These are phyloP conservation scores for Lepidium africanum DNA, from an alignment of 345 rosid species.

Conservation along the genomic window DNA sequence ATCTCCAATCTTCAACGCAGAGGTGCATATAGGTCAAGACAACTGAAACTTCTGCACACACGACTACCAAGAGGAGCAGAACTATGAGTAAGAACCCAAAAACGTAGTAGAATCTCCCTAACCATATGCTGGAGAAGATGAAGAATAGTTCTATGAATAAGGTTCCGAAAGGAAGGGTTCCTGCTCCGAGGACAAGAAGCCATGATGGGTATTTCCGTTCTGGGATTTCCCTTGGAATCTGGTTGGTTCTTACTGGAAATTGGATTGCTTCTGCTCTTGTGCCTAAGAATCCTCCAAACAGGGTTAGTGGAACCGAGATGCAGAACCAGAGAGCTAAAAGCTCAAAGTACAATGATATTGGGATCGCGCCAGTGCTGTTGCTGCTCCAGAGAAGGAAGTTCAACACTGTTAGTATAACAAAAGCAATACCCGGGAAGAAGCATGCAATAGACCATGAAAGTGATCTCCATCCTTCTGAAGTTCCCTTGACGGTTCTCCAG, in stretches of 20 bases:
- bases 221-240: conserved; percentile 81
- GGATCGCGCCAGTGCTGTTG: conserved; percentile 73
- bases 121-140: conserved; percentile 84
- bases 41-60: conserved; percentile 76
- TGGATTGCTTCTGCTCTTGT: conserved; percentile 57
- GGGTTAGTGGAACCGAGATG: conserved; percentile 73
- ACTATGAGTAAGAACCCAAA: conserved; percentile 74
- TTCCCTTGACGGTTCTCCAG: conserved; percentile 75
- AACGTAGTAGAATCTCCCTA: conserved; percentile 73
- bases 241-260: conserved; percentile 65
- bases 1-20: conserved; percentile 80
- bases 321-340: conserved; percentile 82
- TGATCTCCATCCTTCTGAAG: conserved; percentile 69
- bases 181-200: conserved; percentile 87
- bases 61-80: conserved; percentile 50
- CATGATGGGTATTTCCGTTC: conserved; percentile 79
- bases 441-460: conserved; percentile 66
- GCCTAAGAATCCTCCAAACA: conserved; percentile 69
- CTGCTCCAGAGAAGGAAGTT: conserved; percentile 77
- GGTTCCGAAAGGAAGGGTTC: conserved; percentile 78
- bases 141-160: conserved; percentile 74
- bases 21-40: conserved; percentile 84
- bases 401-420: conserved; percentile 56
- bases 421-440: conserved; percentile 80
- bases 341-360: conserved; percentile 60